Evolutionary conservation across 2,329 filamentous ascomycete species (phyloP), one percentile per base, ranked within the genome.

Genomic region (Plenodomus tracheiphilus): DNA sequence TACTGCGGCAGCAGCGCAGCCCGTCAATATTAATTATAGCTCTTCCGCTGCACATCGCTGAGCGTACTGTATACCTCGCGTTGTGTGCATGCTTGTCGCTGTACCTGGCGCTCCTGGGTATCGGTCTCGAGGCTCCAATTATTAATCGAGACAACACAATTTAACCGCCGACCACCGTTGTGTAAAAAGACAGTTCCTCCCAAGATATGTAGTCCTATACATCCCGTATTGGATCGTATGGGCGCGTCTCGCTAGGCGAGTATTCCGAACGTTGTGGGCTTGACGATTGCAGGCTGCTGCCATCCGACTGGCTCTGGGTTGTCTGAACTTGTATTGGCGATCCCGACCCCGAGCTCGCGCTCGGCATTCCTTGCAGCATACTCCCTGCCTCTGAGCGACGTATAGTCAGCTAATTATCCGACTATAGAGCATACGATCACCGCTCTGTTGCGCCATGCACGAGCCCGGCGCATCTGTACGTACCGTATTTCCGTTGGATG

Each of bases 401-500:
- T 48, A 51, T 47, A 59, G 51, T 71, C 60, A 71, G 68, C 66
- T 54, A 54, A 49, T 20, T 45, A 56, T 51, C 52, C 53, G 55
- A 58, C 49, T 58, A 56, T 51, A 52, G 43, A 50, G 52, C 47
- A 49, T 54, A 49, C 51, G 48, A 53, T 47, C 59, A 40, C 49
- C 46, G 39, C 36, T 45, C 45, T 47, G 47, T 53, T 47, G 49
- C 48, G 46, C n/a, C 46, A 49, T 49, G 56, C 51, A 46, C 53
- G 62, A 56, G 54, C 50, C 45, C 52, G 54, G 46, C 41, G 50
- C 49, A 40, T 54, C 46, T 49, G 48, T 48, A 70, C 68, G 53
- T 69, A 71, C 68, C 60, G 54, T 69, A 71, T 53, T 69, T 71
- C 42, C 68, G 61, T 46, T 70, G 65, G 18, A 70, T 70, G 47